A percentile compares a stretch with the other conserved stretches of the same genome.
Conservation (phyloP, 2,329 filamentous ascomycete genomes). For the Akanthomyces lecanii region DNA sequence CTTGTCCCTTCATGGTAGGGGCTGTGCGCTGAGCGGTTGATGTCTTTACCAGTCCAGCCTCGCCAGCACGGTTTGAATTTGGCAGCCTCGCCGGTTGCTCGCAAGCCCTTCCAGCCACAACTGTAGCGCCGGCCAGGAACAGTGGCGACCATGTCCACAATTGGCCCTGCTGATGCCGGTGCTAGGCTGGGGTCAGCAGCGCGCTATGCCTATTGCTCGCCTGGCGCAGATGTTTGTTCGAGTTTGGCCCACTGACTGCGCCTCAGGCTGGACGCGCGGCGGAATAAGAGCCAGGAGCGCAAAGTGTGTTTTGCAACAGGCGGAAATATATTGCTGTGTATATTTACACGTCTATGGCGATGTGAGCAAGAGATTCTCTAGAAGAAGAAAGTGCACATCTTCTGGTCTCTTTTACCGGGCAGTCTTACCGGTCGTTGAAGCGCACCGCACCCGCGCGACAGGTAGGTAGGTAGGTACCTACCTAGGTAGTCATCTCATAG, state of each 20-base stretch:
- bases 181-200: neutral
- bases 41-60: neutral
- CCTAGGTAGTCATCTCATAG: neutral
- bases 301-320: neutral
- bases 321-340: neutral
- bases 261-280: constrained; percentile 11
- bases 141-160: neutral
- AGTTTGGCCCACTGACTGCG: constrained; percentile 8
- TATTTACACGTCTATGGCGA: too few species aligned
- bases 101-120: constrained; percentile 6
- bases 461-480: too few species aligned
- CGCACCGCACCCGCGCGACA: too few species aligned
- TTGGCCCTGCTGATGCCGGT: neutral
- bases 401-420: neutral
- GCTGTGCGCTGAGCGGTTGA: neutral
- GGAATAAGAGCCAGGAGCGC: neutral
- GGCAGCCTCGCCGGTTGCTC: constrained; percentile 3
- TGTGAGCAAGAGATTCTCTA: neutral
- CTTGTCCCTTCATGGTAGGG: neutral
- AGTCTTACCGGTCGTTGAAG: neutral
- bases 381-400: neutral
- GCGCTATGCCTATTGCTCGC: neutral
- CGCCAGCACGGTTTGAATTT: neutral
- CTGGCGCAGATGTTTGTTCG: neutral
- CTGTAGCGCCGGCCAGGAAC: constrained; percentile 1